Base-by-base conservation (phyloP, 208 protist genomes). In the Acanthamoeba healyi region DNA sequence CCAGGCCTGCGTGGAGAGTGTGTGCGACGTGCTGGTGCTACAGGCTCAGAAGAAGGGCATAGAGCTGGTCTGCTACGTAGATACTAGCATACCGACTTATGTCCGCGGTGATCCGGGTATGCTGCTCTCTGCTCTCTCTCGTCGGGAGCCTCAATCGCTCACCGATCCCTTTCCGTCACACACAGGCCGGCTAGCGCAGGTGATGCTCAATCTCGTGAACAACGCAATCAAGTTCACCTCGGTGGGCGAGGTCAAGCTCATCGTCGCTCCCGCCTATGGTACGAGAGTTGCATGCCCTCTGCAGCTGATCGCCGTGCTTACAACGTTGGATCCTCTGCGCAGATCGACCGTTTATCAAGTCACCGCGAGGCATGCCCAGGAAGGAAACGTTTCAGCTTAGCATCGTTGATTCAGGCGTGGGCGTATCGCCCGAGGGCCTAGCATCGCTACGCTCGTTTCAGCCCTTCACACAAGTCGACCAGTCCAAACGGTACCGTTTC, bases 211-310 rank as follows among this genome's bases (percentile, higher is more conserved):
- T n/a, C 36, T 93, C 29, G 87, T 93, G 0, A 93, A 93, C 87
- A 93, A 93, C 65, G 87, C 87, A 17, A 79, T 93, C 87, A 93
- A 93, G 46, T 93, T 93, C 58, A 93, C 87, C 10, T 61, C 63
- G 14, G 65, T 81, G 15, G 87, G 87, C 58, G 61, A 79, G 36
- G 87, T 93, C 51, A 67, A 70, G 36, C 46, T 90, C 36, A 42
- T 70, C 56, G 82, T 91, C 56, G 46, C 58, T 26, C 58, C 56
- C 22, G 58, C 56, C 29, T 91, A 72, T 49, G 34, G 56, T 65
- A 17, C 44, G 79, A 17, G 19, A 4, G 10, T 14, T 38, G 15
- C 22, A 29, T 24, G 1, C 0, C 34, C 32, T 49, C 72, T 49
- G 2, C 19, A 5, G 15, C 34, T 1, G 32, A 0, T 3, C 72